A percentile compares a stretch with the other conserved stretches of the same genome.
These are phyloP conservation scores for Acanthamoeba culbertsoni DNA, from an alignment of 208 protist genomes.

Conservation along the genomic window DNA sequence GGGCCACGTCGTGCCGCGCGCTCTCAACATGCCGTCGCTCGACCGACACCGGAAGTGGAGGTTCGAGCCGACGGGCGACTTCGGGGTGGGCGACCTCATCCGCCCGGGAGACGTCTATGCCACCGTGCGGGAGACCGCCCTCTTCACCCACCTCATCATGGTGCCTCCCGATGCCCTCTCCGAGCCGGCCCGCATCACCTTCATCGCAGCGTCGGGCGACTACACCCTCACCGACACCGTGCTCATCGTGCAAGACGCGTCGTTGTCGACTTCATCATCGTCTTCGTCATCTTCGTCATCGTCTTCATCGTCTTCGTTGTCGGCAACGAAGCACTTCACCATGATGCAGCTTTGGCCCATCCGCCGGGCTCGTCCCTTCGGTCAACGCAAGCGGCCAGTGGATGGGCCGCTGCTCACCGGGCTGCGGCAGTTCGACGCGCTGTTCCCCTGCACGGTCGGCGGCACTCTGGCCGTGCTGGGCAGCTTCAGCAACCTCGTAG, in stretches of 20 bases:
- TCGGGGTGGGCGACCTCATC: conserved; percentile 73
- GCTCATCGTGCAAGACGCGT: background rate
- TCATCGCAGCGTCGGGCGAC: conserved; percentile 62
- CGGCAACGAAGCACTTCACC: conserved; percentile 58
- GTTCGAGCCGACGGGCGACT: conserved; percentile 87
- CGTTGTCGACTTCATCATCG: background rate
- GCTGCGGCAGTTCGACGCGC: background rate
- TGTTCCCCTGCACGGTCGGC: background rate
- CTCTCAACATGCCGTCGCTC: conserved; percentile 95
- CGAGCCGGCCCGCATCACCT: conserved; percentile 64
- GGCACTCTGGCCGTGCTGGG: background rate
- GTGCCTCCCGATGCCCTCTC: conserved; percentile 73
- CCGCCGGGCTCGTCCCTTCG: conserved; percentile 67
- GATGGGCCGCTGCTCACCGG: background rate
- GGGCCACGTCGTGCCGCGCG: conserved; percentile 98
- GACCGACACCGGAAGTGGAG: conserved; percentile 94
- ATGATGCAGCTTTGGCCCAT: conserved; percentile 80
- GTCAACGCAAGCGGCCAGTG: background rate
- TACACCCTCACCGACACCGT: conserved; percentile 66
- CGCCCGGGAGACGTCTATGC: conserved; percentile 77
- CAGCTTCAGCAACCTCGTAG: no score
- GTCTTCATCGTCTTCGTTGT: conserved; percentile 28
- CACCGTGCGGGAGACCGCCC: conserved; percentile 71
- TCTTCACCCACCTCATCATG: conserved; percentile 75
- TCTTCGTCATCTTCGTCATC: background rate